These are phyloP conservation scores for Magnusiomyces magnusii DNA, from an alignment of 1,139 yeast genomes.

Conservation along the genomic window DNA sequence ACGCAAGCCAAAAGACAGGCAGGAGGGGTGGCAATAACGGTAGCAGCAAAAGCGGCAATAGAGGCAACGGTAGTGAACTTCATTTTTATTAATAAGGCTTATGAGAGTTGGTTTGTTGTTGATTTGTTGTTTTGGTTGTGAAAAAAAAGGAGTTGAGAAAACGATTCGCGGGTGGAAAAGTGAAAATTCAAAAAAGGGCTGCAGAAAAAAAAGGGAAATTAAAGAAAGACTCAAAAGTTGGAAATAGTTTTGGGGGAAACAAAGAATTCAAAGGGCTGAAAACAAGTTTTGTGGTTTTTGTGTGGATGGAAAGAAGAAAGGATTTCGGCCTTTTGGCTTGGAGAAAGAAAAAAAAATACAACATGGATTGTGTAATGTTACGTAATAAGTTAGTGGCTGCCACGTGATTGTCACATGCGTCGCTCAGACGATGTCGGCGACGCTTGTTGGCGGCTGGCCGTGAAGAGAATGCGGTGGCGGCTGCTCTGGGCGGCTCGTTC, in stretches of 20 bases:
- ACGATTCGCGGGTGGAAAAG: background rate
- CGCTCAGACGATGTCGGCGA: too few species aligned
- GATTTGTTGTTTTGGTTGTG: background rate
- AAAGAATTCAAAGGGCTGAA: too few species aligned
- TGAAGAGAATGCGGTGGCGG: too few species aligned
- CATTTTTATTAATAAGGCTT: conserved; percentile 11
- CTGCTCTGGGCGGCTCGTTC: too few species aligned
- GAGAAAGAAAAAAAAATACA: background rate
- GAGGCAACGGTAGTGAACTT: conserved; percentile 43
- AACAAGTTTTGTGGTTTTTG: too few species aligned
- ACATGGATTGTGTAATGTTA: background rate
- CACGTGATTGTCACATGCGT: background rate
- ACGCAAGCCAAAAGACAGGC: conserved; percentile 90
- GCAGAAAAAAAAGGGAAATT: too few species aligned
- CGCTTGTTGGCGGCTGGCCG: background rate
- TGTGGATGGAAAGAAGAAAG: too few species aligned
- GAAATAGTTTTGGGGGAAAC: too few species aligned
- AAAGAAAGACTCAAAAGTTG: too few species aligned
- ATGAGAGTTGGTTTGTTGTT: background rate
- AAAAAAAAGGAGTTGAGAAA: background rate
- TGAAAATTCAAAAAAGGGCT: too few species aligned
- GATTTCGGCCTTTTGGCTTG: too few species aligned
- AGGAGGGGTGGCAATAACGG: conserved; percentile 57
- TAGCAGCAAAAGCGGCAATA: conserved; percentile 36
- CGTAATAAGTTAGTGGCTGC: background rate